Evolutionary conservation across 1,284 basidiomycete genomes (phyloP), one percentile per base, ranked within the genome.

Genomic region (Heimioporus punctisporus): DNA sequence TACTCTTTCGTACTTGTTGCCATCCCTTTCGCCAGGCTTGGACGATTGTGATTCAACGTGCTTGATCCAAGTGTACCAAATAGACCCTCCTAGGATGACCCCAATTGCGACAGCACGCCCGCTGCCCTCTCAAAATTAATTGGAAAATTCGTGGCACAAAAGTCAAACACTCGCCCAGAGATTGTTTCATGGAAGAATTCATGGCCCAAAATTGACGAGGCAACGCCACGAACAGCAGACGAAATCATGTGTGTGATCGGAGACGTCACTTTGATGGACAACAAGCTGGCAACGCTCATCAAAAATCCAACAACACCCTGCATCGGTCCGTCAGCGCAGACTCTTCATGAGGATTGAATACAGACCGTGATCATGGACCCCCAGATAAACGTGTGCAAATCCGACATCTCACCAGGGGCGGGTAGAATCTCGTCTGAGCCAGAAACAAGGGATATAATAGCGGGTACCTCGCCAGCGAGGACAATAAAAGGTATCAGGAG

Each of bases 241-340:
- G 91, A 93, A 30, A 95, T 78, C 93, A 95, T 95, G 71, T 95
- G 93, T 3, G 93, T 94, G 68, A 95, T 92, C 17, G 93, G 93
- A 3, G 92, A 95, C 5, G 93, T 95, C 56, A 95, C 88, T 71
- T 95, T 93, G 77, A 95, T 95, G 27, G 90, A 92, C 45, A 95
- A 80, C 53, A 93, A 74, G 58, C 90, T 91, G n/a, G 93, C 93
- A 55, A 95, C 84, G 74, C 89, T 91, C 84, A 95, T 94, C 62
- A 93, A 74, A 78, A 95, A 95, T 11, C 93, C 93, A 56, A 95
- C 75, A 19, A 81, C 74, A 39, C 92, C 93, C 92, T 93, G 46
- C 25, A 5, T 9, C 34, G 51, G 27, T 57, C 49, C 21, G 42
- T 63, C 42, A 56, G 43, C 39, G 4, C 25, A 46, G 37, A 12